phyloP scores from a whole-genome alignment of 352 stramenopile genomes.

The Phytophthora idaei region DNA sequence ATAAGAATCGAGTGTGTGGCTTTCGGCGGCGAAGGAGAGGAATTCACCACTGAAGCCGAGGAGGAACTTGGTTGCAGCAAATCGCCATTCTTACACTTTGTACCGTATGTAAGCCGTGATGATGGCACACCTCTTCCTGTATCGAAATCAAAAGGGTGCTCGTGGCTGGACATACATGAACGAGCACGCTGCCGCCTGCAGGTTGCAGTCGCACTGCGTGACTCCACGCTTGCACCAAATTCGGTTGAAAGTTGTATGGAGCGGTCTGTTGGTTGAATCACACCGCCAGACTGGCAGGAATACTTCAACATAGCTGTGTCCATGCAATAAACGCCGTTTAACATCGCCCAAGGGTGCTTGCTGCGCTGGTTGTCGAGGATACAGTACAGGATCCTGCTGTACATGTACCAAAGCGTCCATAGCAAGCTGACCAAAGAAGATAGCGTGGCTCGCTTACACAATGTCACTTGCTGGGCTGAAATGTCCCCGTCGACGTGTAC shows the following conservation, averaged over 20 bases:
- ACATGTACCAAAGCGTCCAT: neutral
- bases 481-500: neutral
- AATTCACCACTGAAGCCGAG: neutral
- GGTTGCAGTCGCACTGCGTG: neutral
- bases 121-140: constrained; percentile 7
- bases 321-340: neutral
- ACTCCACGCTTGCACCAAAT: too few species aligned
- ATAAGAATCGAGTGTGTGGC: constrained; percentile 10
- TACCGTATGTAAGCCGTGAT: neutral
- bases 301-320: neutral
- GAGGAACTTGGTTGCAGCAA: neutral
- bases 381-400: neutral
- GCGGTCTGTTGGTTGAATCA: neutral
- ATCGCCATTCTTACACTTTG: neutral
- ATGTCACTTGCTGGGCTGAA: neutral
- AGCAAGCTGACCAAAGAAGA: neutral
- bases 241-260: neutral
- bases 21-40: neutral
- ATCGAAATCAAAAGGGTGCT: constrained; percentile 1
- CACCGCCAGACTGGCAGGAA: neutral
- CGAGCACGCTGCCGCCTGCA: neutral
- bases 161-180: too few species aligned
- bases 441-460: too few species aligned
- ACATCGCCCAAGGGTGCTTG: neutral
- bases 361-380: neutral